Evolutionary conservation across 2,329 filamentous ascomycete genomes (phyloP).

Genomic region (Trichoderma polysporum): DNA sequence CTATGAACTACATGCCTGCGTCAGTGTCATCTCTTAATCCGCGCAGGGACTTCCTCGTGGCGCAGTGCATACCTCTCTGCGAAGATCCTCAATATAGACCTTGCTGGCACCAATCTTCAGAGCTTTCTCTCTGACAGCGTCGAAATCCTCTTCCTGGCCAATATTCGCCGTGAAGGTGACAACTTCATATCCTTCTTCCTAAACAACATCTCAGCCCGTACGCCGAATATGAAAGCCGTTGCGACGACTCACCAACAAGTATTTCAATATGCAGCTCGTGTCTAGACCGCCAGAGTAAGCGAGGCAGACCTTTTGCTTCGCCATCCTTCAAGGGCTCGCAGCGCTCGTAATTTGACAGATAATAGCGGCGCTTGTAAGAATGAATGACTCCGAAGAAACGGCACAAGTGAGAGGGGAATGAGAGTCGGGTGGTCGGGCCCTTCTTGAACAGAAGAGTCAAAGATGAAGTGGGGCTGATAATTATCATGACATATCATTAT

Average conservation of each 20-base stretch:
- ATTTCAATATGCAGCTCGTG: neutral
- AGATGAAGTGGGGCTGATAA: neutral
- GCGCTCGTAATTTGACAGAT: neutral
- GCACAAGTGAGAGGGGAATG: neutral
- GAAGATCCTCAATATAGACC: constrained; percentile 2
- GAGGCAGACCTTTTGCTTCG: constrained; percentile 5
- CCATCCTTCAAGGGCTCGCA: neutral
- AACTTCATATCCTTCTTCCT: neutral
- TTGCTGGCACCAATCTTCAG: constrained; percentile 8
- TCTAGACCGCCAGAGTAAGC: constrained; percentile 1
- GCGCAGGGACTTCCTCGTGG: neutral
- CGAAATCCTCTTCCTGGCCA: constrained; percentile 4
- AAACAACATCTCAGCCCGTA: neutral
- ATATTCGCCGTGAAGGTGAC: constrained; percentile 1
- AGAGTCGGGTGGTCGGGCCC: neutral
- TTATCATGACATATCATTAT: neutral
- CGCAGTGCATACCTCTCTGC: neutral
- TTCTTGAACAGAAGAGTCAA: neutral
- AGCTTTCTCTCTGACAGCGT: neutral
- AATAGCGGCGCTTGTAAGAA: neutral
- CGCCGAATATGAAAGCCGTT: neutral
- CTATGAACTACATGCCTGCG: neutral
- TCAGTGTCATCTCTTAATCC: neutral
- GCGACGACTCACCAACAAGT: neutral
- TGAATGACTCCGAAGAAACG: neutral